Evolutionary conservation across 2,329 filamentous ascomycete genomes (phyloP), one percentile per base, ranked within the genome.

Genomic region (Juglanconis juglandina): DNA sequence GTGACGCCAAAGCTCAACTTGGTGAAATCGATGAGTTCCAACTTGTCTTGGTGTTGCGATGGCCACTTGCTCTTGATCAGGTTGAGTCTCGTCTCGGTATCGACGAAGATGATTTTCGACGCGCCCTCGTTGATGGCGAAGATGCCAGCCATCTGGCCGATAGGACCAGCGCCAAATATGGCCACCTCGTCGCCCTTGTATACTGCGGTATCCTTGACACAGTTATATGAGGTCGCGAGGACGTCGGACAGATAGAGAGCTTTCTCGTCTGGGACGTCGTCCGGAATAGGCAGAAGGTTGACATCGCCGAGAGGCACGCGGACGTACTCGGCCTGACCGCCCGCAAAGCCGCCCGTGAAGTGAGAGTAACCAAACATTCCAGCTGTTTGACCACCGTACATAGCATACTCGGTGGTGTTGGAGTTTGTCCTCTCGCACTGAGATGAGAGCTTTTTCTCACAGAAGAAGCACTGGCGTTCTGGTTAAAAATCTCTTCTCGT

Each of bases 251-350:
- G 81, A 72, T 86, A 96, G 1, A 96, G 79, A 0, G 79, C 90
- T 76, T 94, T 92, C 78, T 96, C 92, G 69, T 96, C 92, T 0
- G 91, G 90, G 0, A 96, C 88, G 66, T 83, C 82, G 57, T 90
- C 87, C 1, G 92, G 92, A 5, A 96, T 84, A 67, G 88, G 86
- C 11, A 96, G 80, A 30, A 96, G 78, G 69, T 96, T 96, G 62
- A 91, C 87, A 67, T 95, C 89, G 34, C 86, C 92, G 35, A 87
- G 84, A 0, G 92, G 91, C 7, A 96, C 91, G 7, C 92, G 84
- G 0, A 93, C 88, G 68, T 92, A 96, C 75, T 96, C 92, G 4
- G 91, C 89, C 73, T 96, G 92, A 0, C 92, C 92, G 53, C 92
- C 91, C 1, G 91, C 91, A 70, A 94, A 96, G 0, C 92, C 92